Conservation (phyloP, 352 stramenopile genomes). For the Phytopythium kandeliae region DNA sequence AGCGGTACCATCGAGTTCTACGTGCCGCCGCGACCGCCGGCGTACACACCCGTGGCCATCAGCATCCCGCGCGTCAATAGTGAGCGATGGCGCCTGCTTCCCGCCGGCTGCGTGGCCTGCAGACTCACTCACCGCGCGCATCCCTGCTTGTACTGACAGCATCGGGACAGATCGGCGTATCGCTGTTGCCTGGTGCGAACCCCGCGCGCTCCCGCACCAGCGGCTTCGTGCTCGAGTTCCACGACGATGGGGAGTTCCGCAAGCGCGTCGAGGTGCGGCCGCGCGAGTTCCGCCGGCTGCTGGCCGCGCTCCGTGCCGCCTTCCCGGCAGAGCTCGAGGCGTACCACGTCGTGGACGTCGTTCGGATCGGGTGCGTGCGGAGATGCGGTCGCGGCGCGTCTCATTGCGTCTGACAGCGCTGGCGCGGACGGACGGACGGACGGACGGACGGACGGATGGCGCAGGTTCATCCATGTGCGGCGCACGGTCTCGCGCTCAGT, state of each 20-base stretch:
- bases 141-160: not conserved
- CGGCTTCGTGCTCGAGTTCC: slow-evolving; percentile 11
- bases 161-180: slow-evolving; percentile 13
- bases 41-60: slow-evolving; percentile 17
- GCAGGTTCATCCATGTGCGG: slow-evolving; percentile 15
- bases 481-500: slow-evolving; percentile 10
- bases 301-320: slow-evolving; percentile 9
- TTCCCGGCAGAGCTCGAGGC: slow-evolving; percentile 17
- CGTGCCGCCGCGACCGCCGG: slow-evolving; percentile 14
- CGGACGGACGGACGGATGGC: too few relatives aligned
- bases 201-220: not conserved
- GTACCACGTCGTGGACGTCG: slow-evolving; percentile 18
- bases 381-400: too few relatives aligned
- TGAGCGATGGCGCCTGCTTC: not conserved
- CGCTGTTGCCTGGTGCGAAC: slow-evolving; percentile 8
- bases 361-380: slow-evolving; percentile 15
- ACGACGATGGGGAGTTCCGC: slow-evolving; percentile 7
- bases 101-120: too few relatives aligned
- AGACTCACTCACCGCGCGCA: too few relatives aligned
- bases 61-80: slow-evolving; percentile 5
- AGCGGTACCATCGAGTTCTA: slow-evolving; percentile 19
- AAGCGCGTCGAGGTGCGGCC: slow-evolving; percentile 14
- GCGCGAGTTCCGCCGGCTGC: slow-evolving; percentile 12
- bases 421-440: too few relatives aligned
- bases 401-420: not conserved